Evolutionary conservation across 352 stramenopile genomes (phyloP).

Genomic region (Globisporangium carolinianum): DNA sequence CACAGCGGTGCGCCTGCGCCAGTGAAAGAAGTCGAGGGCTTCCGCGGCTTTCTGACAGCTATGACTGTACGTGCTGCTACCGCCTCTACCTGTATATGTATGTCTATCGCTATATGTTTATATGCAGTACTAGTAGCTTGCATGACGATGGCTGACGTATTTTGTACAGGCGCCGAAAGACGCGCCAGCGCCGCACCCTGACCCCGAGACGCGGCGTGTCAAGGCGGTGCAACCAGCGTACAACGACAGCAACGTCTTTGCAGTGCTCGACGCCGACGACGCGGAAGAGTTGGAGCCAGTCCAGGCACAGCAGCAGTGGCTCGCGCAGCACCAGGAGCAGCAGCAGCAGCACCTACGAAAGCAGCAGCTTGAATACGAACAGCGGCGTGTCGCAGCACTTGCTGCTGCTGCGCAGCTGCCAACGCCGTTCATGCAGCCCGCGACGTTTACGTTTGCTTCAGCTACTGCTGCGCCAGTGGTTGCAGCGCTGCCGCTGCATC

Average conservation of each 20-base stretch:
- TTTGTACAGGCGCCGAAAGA: conserved; percentile 31
- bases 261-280: conserved; percentile 48
- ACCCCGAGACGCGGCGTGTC: conserved; percentile 16
- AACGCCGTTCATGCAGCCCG: conserved; percentile 48
- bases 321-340: conserved; percentile 9
- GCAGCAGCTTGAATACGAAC: conserved; percentile 6
- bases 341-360: conserved; percentile 5
- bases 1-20: conserved; percentile 10
- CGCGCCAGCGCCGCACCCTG: conserved; percentile 12
- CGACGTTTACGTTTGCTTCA: conserved; percentile 57
- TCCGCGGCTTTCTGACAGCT: conserved; percentile 59
- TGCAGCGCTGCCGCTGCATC: not conserved
- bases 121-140: not conserved
- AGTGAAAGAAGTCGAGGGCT: conserved; percentile 49
- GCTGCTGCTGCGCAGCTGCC: conserved; percentile 11
- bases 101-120: no score
- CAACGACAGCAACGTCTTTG: conserved; percentile 46
- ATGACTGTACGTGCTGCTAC: conserved; percentile 25
- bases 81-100: not conserved
- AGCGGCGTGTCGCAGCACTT: conserved; percentile 8
- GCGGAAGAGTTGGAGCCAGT: conserved; percentile 21
- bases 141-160: not conserved
- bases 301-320: conserved; percentile 12
- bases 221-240: conserved; percentile 32
- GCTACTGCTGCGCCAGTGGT: conserved; percentile 9